Evolutionary conservation across 163 green algal species (phyloP).

Genomic region (Scenedesmus sp.): DNA sequence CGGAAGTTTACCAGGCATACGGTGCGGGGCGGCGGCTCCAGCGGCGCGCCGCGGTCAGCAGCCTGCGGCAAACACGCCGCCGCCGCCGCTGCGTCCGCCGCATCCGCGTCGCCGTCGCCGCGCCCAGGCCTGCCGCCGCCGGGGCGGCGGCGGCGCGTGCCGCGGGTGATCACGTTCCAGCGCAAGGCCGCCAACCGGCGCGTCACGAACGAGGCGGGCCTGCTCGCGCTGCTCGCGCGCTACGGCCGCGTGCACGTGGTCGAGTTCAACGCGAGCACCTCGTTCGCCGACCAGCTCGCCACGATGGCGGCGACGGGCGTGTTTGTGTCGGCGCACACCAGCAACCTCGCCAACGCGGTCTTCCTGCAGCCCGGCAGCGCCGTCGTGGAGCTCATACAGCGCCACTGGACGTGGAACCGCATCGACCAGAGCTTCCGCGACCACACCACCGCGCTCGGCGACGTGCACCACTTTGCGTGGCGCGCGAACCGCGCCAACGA

Average conservation of each 20-base stretch:
- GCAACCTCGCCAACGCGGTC: conserved; percentile 83
- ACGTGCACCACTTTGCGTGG: conserved; percentile 91
- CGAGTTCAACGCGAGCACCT: conserved; percentile 80
- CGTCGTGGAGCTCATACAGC: conserved; percentile 90
- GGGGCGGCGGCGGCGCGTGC: conserved; percentile 39
- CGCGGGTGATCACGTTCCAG: conserved; percentile 83
- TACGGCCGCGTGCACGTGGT: conserved; percentile 81
- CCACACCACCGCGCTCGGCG: conserved; percentile 79
- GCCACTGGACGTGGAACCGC: conserved; percentile 66
- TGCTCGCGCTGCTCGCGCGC: conserved; percentile 73
- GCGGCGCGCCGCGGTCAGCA: too few relatives aligned
- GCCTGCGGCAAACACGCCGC: too few relatives aligned
- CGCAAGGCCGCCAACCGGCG: conserved; percentile 86
- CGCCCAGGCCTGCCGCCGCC: conserved; percentile 61
- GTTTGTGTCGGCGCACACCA: conserved; percentile 87
- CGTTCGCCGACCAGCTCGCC: conserved; percentile 81
- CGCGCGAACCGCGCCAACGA: conserved; percentile 74
- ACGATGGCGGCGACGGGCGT: conserved; percentile 76
- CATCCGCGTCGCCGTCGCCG: too few relatives aligned
- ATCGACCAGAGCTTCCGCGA: conserved; percentile 70
- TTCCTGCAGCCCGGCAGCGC: conserved; percentile 83
- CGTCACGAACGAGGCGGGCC: conserved; percentile 80
- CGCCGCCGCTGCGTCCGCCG: too few relatives aligned
- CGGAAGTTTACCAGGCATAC: conserved; percentile 73
- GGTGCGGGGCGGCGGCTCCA: conserved; percentile 50